A percentile compares a stretch with the other conserved stretches of the same genome.
Conservation (phyloP, 2,329 filamentous ascomycete species). For the Botryotinia globosa region DNA sequence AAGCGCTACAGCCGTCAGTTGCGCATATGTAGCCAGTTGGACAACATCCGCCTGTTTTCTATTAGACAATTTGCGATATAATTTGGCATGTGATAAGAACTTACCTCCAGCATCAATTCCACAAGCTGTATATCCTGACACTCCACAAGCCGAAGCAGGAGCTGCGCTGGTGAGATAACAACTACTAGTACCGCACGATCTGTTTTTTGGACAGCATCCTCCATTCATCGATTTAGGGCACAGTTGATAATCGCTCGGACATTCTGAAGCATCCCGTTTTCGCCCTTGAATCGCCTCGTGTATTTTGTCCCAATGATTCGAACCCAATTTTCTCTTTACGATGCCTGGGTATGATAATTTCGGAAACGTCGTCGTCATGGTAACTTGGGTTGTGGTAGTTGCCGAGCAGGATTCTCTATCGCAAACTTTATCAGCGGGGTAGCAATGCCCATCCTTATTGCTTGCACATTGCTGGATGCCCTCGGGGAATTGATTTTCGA, state of each 20-base stretch:
- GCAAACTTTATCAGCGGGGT: conserved; percentile 8
- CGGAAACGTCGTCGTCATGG: conserved; percentile 25
- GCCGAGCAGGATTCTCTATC: conserved; percentile 2
- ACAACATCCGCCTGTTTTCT: conserved; percentile 36
- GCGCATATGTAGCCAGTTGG: conserved; percentile 50
- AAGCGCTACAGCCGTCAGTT: conserved; percentile 44
- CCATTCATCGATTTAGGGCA: conserved; percentile 35
- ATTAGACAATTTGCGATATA: conserved; percentile 3
- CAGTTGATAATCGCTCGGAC: conserved; percentile 31
- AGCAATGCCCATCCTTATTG: background rate
- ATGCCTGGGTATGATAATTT: conserved; percentile 30
- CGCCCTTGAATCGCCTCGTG: conserved; percentile 34
- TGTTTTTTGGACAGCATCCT: conserved; percentile 43
- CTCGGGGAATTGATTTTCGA: background rate
- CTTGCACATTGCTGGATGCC: background rate
- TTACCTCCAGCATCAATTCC: conserved; percentile 34
- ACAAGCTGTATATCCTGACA: conserved; percentile 32
- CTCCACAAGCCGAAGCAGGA: conserved; percentile 31
- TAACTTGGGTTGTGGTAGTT: conserved; percentile 17
- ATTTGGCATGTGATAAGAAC: conserved; percentile 24
- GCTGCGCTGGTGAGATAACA: conserved; percentile 42
- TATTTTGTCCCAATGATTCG: conserved; percentile 33
- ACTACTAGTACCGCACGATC: conserved; percentile 46
- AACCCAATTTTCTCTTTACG: conserved; percentile 32
- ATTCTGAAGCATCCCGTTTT: conserved; percentile 32